Base-by-base conservation (phyloP, 2,329 filamentous ascomycete species). In the Leptographium galeiforme region DNA sequence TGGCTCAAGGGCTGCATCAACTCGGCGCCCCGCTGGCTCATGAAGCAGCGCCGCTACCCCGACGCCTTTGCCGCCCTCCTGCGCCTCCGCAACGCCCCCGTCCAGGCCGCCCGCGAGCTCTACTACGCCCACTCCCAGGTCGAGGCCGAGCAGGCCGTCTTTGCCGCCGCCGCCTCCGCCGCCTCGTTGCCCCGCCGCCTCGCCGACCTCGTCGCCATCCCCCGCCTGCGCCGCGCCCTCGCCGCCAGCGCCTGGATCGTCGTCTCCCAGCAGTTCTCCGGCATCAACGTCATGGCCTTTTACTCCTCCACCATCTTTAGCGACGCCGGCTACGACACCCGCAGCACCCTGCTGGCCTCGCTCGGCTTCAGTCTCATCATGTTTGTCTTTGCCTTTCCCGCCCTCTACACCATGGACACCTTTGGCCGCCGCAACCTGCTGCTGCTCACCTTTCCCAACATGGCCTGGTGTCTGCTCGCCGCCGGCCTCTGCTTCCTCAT, bases 301-400 rank as follows among this genome's bases (percentile, higher is more conserved):
- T 76, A 76, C 57, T 71, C 67, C 11, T 66, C 67, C 2, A 71
- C 68, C 5, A 72, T 77, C 47, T 76, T 76, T 57, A 62, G 63
- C 34, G 59, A 70, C 38, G 69, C 69, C 14, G 70, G 70, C 13
- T 67, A 69, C 18, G 60, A 58, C 33, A 61, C 66, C 10, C 67
- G 67, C 50, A 65, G 63, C 0, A 67, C 70, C 0, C 62, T 75
- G 4, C 63, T 68, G 38, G 70, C 69, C 0, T 71, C 69, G 14
- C 69, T 71, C 39, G 72, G 72, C 2, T 73, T 70, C 44, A 72
- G 72, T 6, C 61, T 81, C 25, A 70, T 82, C 57, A 83, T 19
- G 62, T 84, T 83, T 63, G 53, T 83, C 19, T 84, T 84, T 57
- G 79, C 81, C n/a, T 81, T 77, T 66, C 81, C 81, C 0, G 81